Conservation (phyloP, 1,284 basidiomycete species). For the Tremellales sp. region DNA sequence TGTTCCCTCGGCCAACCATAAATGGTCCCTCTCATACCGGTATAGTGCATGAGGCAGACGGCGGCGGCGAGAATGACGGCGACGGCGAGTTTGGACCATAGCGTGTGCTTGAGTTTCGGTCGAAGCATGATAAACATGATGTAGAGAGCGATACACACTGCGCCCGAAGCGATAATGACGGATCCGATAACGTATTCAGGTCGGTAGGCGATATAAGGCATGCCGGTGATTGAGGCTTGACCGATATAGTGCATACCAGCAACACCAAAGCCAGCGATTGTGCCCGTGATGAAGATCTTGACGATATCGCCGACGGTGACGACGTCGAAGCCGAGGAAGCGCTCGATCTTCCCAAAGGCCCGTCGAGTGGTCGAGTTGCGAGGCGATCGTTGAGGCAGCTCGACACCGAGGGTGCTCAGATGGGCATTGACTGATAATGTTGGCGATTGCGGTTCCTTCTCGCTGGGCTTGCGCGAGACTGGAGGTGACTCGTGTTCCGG, state of each 20-base stretch:
- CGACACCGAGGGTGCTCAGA: not conserved
- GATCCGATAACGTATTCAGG: constrained; percentile 47
- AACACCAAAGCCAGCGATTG: constrained; percentile 50
- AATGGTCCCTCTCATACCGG: constrained; percentile 35
- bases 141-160: constrained; percentile 49
- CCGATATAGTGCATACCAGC: constrained; percentile 53
- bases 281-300: constrained; percentile 49
- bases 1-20: constrained; percentile 35
- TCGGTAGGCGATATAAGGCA: constrained; percentile 48
- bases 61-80: constrained; percentile 48
- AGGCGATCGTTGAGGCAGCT: not conserved
- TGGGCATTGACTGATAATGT: constrained; percentile 3
- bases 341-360: constrained; percentile 16
- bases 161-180: constrained; percentile 49
- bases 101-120: constrained; percentile 51
- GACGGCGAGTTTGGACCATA: constrained; percentile 47
- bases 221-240: constrained; percentile 49
- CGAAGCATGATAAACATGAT: constrained; percentile 53
- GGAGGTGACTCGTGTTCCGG: constrained; percentile 13
- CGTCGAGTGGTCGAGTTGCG: not conserved
- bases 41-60: constrained; percentile 49
- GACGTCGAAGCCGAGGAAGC: constrained; percentile 43
- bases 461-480: not conserved
- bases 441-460: not conserved
- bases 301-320: constrained; percentile 44